A percentile compares a stretch with the other conserved stretches of the same genome.
These are phyloP conservation scores for Sphaerulina populicola DNA, from an alignment of 2,329 filamentous ascomycete genomes.

Conservation along the genomic window DNA sequence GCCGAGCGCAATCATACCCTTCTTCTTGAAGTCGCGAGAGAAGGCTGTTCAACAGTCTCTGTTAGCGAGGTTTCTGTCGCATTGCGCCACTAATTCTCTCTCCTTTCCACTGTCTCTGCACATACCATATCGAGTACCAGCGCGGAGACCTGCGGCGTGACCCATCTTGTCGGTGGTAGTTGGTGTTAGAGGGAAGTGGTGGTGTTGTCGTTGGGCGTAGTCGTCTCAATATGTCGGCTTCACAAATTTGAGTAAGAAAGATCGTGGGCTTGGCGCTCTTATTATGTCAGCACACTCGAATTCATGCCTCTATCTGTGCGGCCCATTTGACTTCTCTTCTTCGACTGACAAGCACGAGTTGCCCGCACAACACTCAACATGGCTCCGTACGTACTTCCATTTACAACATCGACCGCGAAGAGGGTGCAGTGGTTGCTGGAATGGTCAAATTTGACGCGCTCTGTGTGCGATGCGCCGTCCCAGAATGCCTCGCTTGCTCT, in stretches of 20 bases:
- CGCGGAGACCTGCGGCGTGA: conserved; percentile 44
- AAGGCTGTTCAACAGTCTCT: conserved; percentile 48
- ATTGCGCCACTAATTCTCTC: conserved; percentile 1
- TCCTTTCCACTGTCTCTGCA: conserved; percentile 11
- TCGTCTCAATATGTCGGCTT: background rate
- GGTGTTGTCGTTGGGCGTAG: conserved; percentile 7
- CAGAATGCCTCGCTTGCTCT: conserved; percentile 1
- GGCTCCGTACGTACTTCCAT: conserved; percentile 20
- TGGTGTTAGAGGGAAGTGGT: background rate
- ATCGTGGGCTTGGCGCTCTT: no score
- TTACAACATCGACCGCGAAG: conserved; percentile 1
- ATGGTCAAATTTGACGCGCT: background rate
- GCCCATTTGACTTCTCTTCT: conserved; percentile 1
- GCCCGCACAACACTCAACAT: conserved; percentile 19
- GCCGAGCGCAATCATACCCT: conserved; percentile 84
- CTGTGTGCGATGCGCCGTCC: background rate
- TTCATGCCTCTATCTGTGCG: no score
- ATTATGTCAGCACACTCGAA: no score
- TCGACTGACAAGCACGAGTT: conserved; percentile 9
- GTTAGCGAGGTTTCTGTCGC: conserved; percentile 14
- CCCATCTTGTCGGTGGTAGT: conserved; percentile 41
- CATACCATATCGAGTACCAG: conserved; percentile 38
- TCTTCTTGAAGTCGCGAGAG: conserved; percentile 87
- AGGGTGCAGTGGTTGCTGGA: conserved; percentile 6
- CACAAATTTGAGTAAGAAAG: no score